Base-by-base conservation (phyloP, 1,284 basidiomycete genomes). In the Fomitopsis palustris region DNA sequence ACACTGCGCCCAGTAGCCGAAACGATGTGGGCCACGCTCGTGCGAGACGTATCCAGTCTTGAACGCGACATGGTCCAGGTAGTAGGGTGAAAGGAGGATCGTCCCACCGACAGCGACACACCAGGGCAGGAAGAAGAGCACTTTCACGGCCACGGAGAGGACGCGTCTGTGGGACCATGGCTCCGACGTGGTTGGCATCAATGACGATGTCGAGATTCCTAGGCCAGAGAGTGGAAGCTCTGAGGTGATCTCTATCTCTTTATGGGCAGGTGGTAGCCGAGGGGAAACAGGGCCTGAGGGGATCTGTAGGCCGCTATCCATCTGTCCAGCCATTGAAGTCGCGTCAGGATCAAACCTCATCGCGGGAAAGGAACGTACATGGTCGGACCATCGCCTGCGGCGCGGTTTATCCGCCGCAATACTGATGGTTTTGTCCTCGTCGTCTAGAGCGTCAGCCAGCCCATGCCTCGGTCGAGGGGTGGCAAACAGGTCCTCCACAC, bases 51-150 rank as follows among this genome's bases (percentile, higher is more conserved):
- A 79, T 21, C 80, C 79, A 2, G 72, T 47, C 23, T 64, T 58
- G 63, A 82, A 81, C 4, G 76, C 68, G 60, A 81, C 64, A 39
- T 56, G 42, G 35, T 78, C 77, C 43, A 79, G 69, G 55, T 74
- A 61, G 21, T 64, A 61, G 2, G 81, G 81, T 54, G 69, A 76
- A 41, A 81, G 65, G 16, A 80, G 60, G 53, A 81, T 71, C 25
- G 75, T 65, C 5, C 72, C 78, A 47, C 81, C 81, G 42, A 82
- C 80, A 29, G 72, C 69, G 33, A 74, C 66, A 56, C 78, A 81
- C 81, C 81, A 82, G 14, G 81, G 80, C 8, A 81, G 53, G 67
- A 82, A 81, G 53, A 76, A 67, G 19, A 75, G 21, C 1, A 53
- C 19, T 17, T 31, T 47, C 33, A 21, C 39, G 3, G 43, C 17